Evolutionary conservation across 192 early-diverging fungal species (phyloP).

Genomic region (Mortierella claussenii): DNA sequence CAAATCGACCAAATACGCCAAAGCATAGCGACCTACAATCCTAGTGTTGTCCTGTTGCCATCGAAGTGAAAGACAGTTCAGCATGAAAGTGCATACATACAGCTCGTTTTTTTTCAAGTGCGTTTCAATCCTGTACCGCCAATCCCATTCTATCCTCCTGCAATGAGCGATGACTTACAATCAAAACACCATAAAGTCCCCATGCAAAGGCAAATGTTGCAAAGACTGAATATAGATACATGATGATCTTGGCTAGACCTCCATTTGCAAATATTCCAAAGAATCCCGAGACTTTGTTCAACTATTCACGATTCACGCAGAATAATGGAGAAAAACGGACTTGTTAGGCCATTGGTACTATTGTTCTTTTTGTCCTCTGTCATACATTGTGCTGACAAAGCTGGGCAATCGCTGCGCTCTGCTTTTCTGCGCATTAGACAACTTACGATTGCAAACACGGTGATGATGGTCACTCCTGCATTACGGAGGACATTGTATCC

Average conservation of each 20-base stretch:
- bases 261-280: constrained; percentile 54
- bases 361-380: too few species aligned
- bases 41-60: constrained; percentile 49
- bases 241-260: constrained; percentile 32
- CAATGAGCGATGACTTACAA: constrained; percentile 20
- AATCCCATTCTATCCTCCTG: too few species aligned
- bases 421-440: neutral
- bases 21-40: constrained; percentile 43
- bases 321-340: too few species aligned
- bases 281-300: constrained; percentile 54
- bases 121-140: too few species aligned
- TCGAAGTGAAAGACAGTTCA: neutral
- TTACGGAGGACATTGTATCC: neutral
- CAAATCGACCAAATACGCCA: constrained; percentile 43
- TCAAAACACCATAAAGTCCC: constrained; percentile 50
- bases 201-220: constrained; percentile 49
- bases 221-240: constrained; percentile 52
- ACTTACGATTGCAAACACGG: constrained; percentile 50
- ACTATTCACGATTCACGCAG: constrained; percentile 1
- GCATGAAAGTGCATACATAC: neutral
- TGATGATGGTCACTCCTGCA: constrained; percentile 48
- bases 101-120: neutral
- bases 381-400: too few species aligned
- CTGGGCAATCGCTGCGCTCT: too few species aligned
- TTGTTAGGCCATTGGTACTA: too few species aligned